These are phyloP conservation scores for Cadophora luteo-olivacea DNA, from an alignment of 2,329 filamentous ascomycete genomes.

Conservation along the genomic window DNA sequence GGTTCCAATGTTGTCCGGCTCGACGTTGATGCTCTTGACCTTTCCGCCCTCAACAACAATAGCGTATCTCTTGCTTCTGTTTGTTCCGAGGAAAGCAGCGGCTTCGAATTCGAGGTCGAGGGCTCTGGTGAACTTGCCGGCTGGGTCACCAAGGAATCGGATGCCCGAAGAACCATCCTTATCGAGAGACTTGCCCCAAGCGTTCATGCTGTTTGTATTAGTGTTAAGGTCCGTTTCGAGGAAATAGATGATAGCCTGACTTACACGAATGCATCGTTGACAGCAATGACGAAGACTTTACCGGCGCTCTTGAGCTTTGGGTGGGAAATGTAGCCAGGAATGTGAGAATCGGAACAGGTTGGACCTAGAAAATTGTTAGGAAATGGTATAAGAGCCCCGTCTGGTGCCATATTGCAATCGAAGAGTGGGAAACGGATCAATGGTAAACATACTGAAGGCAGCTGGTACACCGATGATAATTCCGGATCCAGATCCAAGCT, in stretches of 20 bases:
- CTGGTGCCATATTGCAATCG: too few species aligned
- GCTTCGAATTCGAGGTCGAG: conserved; percentile 85
- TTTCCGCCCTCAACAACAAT: conserved; percentile 83
- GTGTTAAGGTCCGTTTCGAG: not conserved
- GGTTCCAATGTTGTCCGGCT: conserved; percentile 87
- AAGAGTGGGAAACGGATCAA: not conserved
- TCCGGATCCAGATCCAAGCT: conserved; percentile 74
- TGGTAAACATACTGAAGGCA: conserved; percentile 65
- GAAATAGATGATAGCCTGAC: conserved; percentile 43
- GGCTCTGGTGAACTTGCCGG: conserved; percentile 79
- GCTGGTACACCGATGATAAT: conserved; percentile 86
- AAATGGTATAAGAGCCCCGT: not conserved
- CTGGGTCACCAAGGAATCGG: conserved; percentile 86
- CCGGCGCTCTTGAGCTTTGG: conserved; percentile 79
- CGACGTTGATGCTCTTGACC: conserved; percentile 81
- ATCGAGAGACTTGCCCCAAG: conserved; percentile 82
- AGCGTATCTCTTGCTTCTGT: conserved; percentile 87
- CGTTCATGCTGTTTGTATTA: conserved; percentile 73
- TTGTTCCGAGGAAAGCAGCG: conserved; percentile 78
- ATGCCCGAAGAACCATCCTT: conserved; percentile 76
- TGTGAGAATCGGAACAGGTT: conserved; percentile 71
- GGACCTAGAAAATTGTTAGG: conserved; percentile 50
- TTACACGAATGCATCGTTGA: conserved; percentile 95
- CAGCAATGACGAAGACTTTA: conserved; percentile 85
- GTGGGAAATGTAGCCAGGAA: conserved; percentile 86